Conservation (phyloP, 805 yeast genomes). For the Metschnikowia hibisci region DNA sequence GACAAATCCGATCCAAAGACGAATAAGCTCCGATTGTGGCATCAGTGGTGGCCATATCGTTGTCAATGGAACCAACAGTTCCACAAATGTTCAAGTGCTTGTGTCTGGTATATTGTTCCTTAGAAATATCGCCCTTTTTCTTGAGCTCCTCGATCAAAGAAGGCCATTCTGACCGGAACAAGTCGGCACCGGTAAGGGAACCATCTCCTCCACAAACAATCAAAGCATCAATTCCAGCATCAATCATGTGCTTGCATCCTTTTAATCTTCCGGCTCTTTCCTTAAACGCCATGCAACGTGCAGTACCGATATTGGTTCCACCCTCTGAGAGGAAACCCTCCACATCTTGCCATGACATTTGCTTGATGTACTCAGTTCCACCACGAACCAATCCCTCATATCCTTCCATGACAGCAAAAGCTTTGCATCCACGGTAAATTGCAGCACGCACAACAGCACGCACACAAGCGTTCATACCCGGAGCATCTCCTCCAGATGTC, state of each 20-base stretch:
- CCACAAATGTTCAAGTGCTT: conserved; percentile 66
- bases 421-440: conserved; percentile 60
- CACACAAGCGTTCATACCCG: conserved; percentile 77
- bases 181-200: conserved; percentile 76
- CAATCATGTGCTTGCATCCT: conserved; percentile 64
- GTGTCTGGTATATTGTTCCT: conserved; percentile 44
- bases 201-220: conserved; percentile 86
- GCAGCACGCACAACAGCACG: conserved; percentile 70
- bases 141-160: conserved; percentile 57
- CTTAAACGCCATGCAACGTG: conserved; percentile 64
- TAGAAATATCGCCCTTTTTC: conserved; percentile 41
- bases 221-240: conserved; percentile 70
- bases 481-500: conserved; percentile 83
- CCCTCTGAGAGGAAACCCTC: conserved; percentile 67
- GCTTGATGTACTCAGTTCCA: conserved; percentile 49
- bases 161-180: conserved; percentile 77
- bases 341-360: conserved; percentile 71
- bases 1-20: conserved; percentile 70
- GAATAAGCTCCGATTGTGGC: conserved; percentile 80
- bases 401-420: conserved; percentile 69
- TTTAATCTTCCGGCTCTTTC: conserved; percentile 61
- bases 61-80: conserved; percentile 78
- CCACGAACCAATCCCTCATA: conserved; percentile 70
- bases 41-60: conserved; percentile 82
- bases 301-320: conserved; percentile 79